Evolutionary conservation across 169 alveolate genomes (phyloP).

Genomic region (Neospora caninum): DNA sequence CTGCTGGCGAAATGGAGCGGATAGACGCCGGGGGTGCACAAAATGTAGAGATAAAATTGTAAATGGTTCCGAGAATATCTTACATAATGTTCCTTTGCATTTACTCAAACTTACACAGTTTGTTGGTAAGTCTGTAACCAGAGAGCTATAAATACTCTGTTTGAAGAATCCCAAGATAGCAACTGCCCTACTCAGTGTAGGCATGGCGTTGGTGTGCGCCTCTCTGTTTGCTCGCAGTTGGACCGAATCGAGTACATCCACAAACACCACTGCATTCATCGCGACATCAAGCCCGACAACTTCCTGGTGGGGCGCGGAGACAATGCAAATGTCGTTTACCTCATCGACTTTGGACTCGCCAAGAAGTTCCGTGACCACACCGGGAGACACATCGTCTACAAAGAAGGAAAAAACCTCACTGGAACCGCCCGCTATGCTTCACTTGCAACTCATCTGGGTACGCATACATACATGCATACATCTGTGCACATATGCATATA

Average conservation of each 20-base stretch:
- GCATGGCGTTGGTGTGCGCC: too few species aligned
- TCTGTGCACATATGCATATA: background rate
- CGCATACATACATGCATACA: background rate
- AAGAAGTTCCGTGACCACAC: conserved; percentile 92
- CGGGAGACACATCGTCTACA: conserved; percentile 95
- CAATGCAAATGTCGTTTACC: conserved; percentile 80
- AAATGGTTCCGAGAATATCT: too few species aligned
- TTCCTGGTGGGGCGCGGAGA: conserved; percentile 83
- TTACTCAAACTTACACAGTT: too few species aligned
- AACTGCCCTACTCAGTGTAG: too few species aligned
- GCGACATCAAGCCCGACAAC: conserved; percentile 92
- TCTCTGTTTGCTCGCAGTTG: conserved; percentile 34
- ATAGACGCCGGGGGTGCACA: too few species aligned
- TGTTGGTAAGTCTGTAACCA: too few species aligned
- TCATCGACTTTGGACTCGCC: conserved; percentile 95
- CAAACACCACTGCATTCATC: conserved; percentile 82
- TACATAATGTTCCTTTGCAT: too few species aligned
- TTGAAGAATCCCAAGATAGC: too few species aligned
- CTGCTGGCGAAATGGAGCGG: too few species aligned
- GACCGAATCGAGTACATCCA: conserved; percentile 78
- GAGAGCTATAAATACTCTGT: too few species aligned
- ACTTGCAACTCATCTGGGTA: conserved; percentile 97
- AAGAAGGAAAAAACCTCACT: conserved; percentile 95
- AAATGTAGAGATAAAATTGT: too few species aligned
- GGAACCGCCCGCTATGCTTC: conserved; percentile 98